A percentile compares a stretch with the other conserved stretches of the same genome.
Evolutionary conservation across 2,329 filamentous ascomycete species (phyloP).

Genomic region (Diaporthe destruens): DNA sequence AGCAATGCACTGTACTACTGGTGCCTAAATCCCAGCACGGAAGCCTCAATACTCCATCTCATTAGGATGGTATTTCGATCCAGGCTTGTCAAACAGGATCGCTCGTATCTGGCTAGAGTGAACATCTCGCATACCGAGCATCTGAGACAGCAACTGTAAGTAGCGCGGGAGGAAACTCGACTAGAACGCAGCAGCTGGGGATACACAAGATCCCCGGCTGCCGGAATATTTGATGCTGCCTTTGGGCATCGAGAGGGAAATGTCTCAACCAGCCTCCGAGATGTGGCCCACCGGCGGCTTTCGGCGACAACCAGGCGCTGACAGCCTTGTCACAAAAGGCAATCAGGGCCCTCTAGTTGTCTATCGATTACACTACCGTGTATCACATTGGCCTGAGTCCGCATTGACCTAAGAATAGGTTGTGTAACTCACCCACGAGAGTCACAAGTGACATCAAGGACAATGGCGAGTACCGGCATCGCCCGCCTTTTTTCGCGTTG

Average conservation of each 20-base stretch:
- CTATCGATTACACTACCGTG: conserved; percentile 29
- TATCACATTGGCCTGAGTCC: conserved; percentile 33
- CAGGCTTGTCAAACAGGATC: conserved; percentile 31
- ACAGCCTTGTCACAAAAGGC: conserved; percentile 30
- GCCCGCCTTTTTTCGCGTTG: background rate
- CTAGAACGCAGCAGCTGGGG: conserved; percentile 25
- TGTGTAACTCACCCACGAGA: conserved; percentile 34
- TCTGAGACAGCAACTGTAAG: conserved; percentile 31
- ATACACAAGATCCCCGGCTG: conserved; percentile 21
- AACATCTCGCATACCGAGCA: conserved; percentile 29
- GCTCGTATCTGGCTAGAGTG: conserved; percentile 23
- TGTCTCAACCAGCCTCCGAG: conserved; percentile 37
- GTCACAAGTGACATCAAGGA: conserved; percentile 12
- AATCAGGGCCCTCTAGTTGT: conserved; percentile 1
- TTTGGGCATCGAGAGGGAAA: conserved; percentile 21
- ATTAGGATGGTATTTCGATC: conserved; percentile 15
- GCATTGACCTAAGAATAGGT: conserved; percentile 31
- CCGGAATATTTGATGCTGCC: conserved; percentile 21
- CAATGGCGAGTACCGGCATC: conserved; percentile 21
- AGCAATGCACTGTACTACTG: conserved; percentile 3
- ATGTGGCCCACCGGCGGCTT: conserved; percentile 25
- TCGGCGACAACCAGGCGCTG: conserved; percentile 29
- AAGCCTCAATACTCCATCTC: conserved; percentile 20
- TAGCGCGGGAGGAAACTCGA: conserved; percentile 12
- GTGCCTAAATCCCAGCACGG: conserved; percentile 1